Evolutionary conservation across 305 asterid species (phyloP).

Genomic region (Fraxinus xanthoxyloides): DNA sequence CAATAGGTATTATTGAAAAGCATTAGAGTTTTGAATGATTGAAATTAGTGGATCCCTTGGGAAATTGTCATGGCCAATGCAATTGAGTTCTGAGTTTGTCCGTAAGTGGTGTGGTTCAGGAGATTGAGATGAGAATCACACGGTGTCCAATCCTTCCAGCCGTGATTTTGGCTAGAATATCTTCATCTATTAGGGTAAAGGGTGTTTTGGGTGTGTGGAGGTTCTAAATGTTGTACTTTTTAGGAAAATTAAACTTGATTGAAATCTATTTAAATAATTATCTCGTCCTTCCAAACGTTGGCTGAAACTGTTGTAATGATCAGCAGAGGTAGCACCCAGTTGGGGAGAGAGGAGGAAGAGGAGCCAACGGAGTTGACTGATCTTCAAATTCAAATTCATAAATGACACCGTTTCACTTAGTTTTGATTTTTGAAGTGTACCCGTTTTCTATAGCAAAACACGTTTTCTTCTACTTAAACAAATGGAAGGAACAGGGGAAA

Average conservation of each 20-base stretch:
- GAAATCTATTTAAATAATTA: background rate
- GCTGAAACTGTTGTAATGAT: background rate
- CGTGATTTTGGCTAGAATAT: background rate
- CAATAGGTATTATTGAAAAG: background rate
- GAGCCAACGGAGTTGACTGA: no score
- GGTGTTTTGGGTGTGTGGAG: background rate
- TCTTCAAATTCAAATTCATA: no score
- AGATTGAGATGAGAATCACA: background rate
- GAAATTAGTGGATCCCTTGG: background rate
- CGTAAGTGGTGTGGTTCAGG: background rate
- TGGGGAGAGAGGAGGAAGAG: no score
- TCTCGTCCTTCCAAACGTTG: background rate
- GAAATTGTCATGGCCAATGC: background rate
- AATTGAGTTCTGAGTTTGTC: background rate
- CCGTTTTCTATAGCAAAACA: no score
- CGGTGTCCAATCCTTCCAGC: background rate
- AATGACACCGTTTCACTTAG: no score
- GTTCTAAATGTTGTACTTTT: background rate
- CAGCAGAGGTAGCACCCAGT: no score
- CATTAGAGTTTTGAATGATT: background rate
- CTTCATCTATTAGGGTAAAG: background rate
- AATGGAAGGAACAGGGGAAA: no score
- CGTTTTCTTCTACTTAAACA: no score
- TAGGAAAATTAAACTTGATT: background rate
- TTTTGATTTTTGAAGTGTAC: no score